Percentiles rank a stretch among this genome's conserved stretches.
Conservation (phyloP, 805 yeast genomes). For the Sugiyamaella smithiae region DNA sequence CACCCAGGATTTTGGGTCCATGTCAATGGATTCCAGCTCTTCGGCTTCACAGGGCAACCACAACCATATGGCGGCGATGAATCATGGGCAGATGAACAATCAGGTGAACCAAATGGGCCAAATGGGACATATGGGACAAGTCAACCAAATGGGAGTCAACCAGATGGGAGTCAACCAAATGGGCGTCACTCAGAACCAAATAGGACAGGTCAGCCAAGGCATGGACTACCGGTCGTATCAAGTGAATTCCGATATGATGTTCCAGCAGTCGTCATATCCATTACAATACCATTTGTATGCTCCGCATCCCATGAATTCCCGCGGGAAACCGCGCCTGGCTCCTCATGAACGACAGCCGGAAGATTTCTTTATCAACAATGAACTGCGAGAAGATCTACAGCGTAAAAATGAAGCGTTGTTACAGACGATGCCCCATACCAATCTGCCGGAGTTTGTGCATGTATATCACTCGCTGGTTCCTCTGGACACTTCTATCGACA, state of each 20-base stretch:
- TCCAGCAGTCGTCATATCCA: slow-evolving; percentile 30
- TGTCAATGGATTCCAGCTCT: slow-evolving; percentile 8
- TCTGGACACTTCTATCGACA: slow-evolving; percentile 52
- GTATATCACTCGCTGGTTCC: slow-evolving; percentile 84
- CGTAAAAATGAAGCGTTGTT: slow-evolving; percentile 77
- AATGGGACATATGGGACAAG: background rate
- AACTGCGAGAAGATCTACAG: slow-evolving; percentile 67
- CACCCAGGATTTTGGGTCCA: slow-evolving; percentile 8
- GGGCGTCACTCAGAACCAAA: too few relatives aligned
- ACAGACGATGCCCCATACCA: slow-evolving; percentile 57
- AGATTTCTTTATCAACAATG: slow-evolving; percentile 67
- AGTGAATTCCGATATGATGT: slow-evolving; percentile 16
- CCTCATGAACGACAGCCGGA: slow-evolving; percentile 71
- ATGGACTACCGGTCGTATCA: background rate
- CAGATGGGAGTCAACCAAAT: background rate
- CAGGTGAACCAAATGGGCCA: background rate
- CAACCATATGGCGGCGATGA: background rate
- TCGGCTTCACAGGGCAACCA: background rate
- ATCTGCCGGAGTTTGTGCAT: slow-evolving; percentile 73
- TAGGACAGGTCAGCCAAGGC: background rate
- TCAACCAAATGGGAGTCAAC: background rate
- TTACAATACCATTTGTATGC: slow-evolving; percentile 86
- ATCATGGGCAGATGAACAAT: background rate
- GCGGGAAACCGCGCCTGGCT: slow-evolving; percentile 51
- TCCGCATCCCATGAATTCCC: slow-evolving; percentile 64